Evolutionary conservation across 2,329 filamentous ascomycete species (phyloP).

Genomic region (Sporothrix protearum): DNA sequence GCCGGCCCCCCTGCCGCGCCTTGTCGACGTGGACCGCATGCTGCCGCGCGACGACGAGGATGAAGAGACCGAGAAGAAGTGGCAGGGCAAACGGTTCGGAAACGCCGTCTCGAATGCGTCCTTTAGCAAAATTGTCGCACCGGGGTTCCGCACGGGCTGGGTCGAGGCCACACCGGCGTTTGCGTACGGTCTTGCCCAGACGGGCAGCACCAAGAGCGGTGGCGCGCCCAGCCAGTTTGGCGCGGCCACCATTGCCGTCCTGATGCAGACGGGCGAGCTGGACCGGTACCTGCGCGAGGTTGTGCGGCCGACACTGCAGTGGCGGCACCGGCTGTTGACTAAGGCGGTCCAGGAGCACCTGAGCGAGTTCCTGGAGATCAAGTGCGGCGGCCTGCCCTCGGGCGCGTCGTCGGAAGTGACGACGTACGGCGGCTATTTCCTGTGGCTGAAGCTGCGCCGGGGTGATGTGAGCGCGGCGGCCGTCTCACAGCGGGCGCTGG

Average conservation of each 20-base stretch:
- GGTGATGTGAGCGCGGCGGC: constrained; percentile 48
- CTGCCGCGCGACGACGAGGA: constrained; percentile 45
- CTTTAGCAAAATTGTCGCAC: constrained; percentile 83
- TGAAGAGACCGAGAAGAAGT: constrained; percentile 43
- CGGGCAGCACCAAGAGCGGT: constrained; percentile 53
- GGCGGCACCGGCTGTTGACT: constrained; percentile 52
- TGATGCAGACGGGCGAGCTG: constrained; percentile 47
- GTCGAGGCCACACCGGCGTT: constrained; percentile 64
- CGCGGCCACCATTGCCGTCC: constrained; percentile 49
- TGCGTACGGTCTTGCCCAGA: constrained; percentile 49
- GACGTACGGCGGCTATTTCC: constrained; percentile 76
- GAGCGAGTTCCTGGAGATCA: constrained; percentile 56
- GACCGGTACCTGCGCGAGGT: constrained; percentile 43
- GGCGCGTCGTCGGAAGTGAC: constrained; percentile 42
- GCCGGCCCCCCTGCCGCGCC: constrained; percentile 56
- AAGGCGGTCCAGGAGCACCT: constrained; percentile 58
- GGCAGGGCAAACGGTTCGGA: constrained; percentile 53
- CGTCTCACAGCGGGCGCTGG: constrained; percentile 55
- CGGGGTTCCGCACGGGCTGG: constrained; percentile 86
- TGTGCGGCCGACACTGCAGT: constrained; percentile 46
- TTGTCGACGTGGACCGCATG: constrained; percentile 73
- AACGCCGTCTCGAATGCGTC: constrained; percentile 81
- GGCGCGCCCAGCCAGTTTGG: constrained; percentile 52
- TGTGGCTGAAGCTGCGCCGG: constrained; percentile 68
- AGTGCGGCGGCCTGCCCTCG: constrained; percentile 31